A percentile compares a stretch with the other conserved stretches of the same genome.
Evolutionary conservation across 192 early-diverging fungal species (phyloP).

Genomic region (Oehlia diaphana): DNA sequence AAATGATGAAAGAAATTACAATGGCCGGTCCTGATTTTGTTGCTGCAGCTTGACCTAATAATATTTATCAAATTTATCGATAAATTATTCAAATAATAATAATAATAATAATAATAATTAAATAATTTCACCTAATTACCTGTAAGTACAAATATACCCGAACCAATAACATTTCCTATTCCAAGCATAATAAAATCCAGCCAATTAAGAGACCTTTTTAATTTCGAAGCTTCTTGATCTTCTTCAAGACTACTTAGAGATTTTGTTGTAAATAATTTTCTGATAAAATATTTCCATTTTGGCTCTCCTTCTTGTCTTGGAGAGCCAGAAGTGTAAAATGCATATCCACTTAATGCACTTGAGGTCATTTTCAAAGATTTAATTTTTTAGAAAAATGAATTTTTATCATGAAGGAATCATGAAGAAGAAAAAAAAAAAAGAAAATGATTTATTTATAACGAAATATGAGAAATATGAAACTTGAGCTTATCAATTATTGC

Average conservation of each 20-base stretch:
- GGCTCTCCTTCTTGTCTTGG: background rate
- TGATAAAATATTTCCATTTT: conserved; percentile 6
- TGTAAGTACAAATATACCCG: conserved; percentile 82
- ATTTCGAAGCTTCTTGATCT: conserved; percentile 45
- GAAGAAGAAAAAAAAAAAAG: too few relatives aligned
- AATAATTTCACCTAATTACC: conserved; percentile 32
- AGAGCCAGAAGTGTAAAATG: background rate
- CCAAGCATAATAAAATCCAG: conserved; percentile 67
- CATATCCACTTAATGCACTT: background rate
- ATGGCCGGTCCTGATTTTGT: conserved; percentile 83
- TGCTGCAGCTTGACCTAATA: conserved; percentile 66
- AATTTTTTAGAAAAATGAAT: too few relatives aligned
- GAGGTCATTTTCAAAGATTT: background rate
- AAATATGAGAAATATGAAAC: too few relatives aligned
- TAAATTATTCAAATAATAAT: too few relatives aligned
- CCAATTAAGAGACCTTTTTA: conserved; percentile 53
- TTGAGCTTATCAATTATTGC: too few relatives aligned
- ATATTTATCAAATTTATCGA: background rate
- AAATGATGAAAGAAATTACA: conserved; percentile 77
- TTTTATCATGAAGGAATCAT: too few relatives aligned
- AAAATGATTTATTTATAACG: too few relatives aligned
- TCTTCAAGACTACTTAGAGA: conserved; percentile 34
- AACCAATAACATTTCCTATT: conserved; percentile 77
- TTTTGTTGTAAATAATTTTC: conserved; percentile 26
- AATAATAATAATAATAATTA: too few relatives aligned